Evolutionary conservation across 345 rosid species (phyloP).

Genomic region (Linum lewisii): DNA sequence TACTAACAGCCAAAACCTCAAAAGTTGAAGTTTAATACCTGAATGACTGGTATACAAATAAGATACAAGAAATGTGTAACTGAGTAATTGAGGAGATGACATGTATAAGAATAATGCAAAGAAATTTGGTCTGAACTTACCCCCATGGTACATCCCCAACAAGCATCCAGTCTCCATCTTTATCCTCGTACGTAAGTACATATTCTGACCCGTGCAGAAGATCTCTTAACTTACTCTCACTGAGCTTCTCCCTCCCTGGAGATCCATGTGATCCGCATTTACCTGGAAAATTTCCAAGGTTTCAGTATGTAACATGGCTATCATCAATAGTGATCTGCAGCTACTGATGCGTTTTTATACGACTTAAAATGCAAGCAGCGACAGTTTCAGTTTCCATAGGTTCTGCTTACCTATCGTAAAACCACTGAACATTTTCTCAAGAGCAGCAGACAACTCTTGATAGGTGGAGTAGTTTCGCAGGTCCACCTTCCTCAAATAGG

Average conservation of each 20-base stretch:
- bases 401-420: background rate
- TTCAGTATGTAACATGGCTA: background rate
- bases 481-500: background rate
- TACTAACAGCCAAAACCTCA: too few species aligned
- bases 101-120: background rate
- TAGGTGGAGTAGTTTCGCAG: slow-evolving; percentile 1
- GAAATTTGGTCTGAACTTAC: background rate
- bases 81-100: background rate
- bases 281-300: background rate
- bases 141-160: slow-evolving; percentile 4
- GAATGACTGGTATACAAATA: too few species aligned
- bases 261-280: slow-evolving; percentile 3
- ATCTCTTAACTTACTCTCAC: background rate
- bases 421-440: slow-evolving; percentile 4
- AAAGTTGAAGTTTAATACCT: too few species aligned
- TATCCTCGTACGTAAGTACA: slow-evolving; percentile 1
- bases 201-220: slow-evolving; percentile 2
- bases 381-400: too few species aligned
- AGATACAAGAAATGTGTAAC: too few species aligned
- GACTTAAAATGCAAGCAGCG: too few species aligned
- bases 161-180: slow-evolving; percentile 6
- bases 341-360: too few species aligned
- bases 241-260: slow-evolving; percentile 1
- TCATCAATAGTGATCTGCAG: too few species aligned
- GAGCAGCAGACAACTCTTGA: background rate